A percentile compares a stretch with the other conserved stretches of the same genome.
These are phyloP conservation scores for Boletus hoseneyae DNA, from an alignment of 1,284 basidiomycete species.

Conservation along the genomic window DNA sequence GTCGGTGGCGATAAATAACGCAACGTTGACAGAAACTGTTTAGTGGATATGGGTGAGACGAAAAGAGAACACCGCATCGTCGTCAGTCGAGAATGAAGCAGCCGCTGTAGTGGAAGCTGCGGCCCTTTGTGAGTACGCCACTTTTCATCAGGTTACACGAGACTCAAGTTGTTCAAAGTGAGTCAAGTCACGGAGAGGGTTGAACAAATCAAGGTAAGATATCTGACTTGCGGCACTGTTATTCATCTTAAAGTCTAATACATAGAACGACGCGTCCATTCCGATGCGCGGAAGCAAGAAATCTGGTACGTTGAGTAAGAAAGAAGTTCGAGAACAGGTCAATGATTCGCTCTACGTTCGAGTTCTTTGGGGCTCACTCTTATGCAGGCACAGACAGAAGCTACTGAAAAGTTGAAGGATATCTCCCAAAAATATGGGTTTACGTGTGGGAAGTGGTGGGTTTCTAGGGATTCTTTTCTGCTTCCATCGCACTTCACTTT, in stretches of 20 bases:
- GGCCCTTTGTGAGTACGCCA: conserved; percentile 40
- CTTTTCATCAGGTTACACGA: neutral
- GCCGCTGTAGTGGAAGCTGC: conserved; percentile 48
- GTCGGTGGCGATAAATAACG: neutral
- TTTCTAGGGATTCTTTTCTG: neutral
- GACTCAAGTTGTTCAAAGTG: conserved; percentile 38
- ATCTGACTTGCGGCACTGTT: neutral
- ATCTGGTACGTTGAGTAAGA: conserved; percentile 66
- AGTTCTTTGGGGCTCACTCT: neutral
- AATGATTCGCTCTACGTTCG: conserved; percentile 1
- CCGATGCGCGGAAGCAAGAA: conserved; percentile 67
- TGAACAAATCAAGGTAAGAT: conserved; percentile 54
- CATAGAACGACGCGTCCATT: conserved; percentile 60
- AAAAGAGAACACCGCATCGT: conserved; percentile 23
- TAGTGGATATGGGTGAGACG: conserved; percentile 69
- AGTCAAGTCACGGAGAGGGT: conserved; percentile 53
- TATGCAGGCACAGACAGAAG: conserved; percentile 53
- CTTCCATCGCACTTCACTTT: neutral
- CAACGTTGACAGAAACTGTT: neutral
- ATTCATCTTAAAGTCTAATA: neutral
- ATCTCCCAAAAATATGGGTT: conserved; percentile 52
- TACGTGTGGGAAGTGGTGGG: conserved; percentile 65
- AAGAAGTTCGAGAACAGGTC: conserved; percentile 61
- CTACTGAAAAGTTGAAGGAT: conserved; percentile 52
- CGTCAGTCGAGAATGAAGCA: conserved; percentile 18